A percentile compares a stretch with the other conserved stretches of the same genome.
phyloP scores from a whole-genome alignment of 2,329 filamentous ascomycete species.

The Zelopaecilomyces penicillatus region DNA sequence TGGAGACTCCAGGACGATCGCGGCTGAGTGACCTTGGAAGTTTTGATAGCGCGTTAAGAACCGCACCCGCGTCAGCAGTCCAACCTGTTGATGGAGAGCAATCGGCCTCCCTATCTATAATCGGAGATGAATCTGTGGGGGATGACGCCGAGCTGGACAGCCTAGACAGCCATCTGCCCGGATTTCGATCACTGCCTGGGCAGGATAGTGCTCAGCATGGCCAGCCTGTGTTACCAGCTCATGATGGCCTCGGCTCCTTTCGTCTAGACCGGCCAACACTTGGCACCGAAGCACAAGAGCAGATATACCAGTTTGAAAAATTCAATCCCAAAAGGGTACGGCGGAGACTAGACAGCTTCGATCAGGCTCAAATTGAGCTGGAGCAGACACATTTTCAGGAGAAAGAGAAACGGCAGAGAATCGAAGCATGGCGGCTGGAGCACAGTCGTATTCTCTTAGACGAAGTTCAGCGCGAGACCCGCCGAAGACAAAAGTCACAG shows the following conservation, averaged over 20 bases:
- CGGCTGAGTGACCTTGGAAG: slow-evolving; percentile 75
- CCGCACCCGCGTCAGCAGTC: slow-evolving; percentile 25
- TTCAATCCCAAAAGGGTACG: slow-evolving; percentile 65
- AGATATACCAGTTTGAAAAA: slow-evolving; percentile 81
- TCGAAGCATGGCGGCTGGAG: slow-evolving; percentile 87
- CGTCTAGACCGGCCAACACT: slow-evolving; percentile 49
- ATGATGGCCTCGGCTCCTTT: slow-evolving; percentile 89
- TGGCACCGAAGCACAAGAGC: slow-evolving; percentile 60
- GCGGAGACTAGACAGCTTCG: slow-evolving; percentile 44
- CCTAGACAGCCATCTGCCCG: slow-evolving; percentile 82
- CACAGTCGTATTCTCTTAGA: slow-evolving; percentile 79
- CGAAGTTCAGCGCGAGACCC: slow-evolving; percentile 81
- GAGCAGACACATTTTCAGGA: slow-evolving; percentile 52
- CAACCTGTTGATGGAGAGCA: slow-evolving; percentile 36
- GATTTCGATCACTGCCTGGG: slow-evolving; percentile 60
- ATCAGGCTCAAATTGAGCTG: slow-evolving; percentile 40
- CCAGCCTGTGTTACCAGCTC: slow-evolving; percentile 70
- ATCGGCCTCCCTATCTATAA: slow-evolving; percentile 29
- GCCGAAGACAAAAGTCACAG: slow-evolving; percentile 56
- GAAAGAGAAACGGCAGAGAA: slow-evolving; percentile 68
- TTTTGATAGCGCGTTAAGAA: slow-evolving; percentile 59
- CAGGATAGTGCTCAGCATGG: slow-evolving; percentile 33
- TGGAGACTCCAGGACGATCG: slow-evolving; percentile 61
- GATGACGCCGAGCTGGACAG: slow-evolving; percentile 83
- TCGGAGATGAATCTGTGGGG: slow-evolving; percentile 35